Evolutionary conservation across 2,329 filamentous ascomycete genomes (phyloP), one percentile per base, ranked within the genome.

Genomic region (Penicillium polonicum): DNA sequence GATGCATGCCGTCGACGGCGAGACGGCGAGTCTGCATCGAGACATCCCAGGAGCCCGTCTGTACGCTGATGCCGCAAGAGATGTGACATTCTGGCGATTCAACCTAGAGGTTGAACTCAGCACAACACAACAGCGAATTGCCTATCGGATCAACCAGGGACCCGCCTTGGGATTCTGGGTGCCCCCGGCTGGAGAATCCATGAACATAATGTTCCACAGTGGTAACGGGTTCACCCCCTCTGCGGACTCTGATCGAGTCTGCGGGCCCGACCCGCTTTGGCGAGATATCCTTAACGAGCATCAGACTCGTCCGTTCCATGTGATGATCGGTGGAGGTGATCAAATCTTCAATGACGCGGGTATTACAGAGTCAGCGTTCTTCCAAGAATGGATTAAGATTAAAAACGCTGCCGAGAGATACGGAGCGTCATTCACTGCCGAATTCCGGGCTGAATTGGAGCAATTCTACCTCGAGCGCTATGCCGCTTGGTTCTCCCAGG

Each of bases 161-260:
- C 92, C 93, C 6, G 86, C 91, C 2, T 87, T 90, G 52, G 91
- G 89, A 1, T 99, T 99, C 73, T 99, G 94, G 93, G 91, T 99
- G 0, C 94, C 95, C 5, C 89, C 88, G 33, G 84, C 82, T 49
- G 88, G 86, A 17, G 83, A 96, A 72, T 85, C 89, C 2, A 99
- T 99, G 94, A 97, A 97, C 77, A 90, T 97, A 72, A 96, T 97
- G 92, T 99, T 97, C 78, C 85, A 97, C 78, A 96, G 90, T 72
- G 96, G 94, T 79, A 99, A 99, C 72, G 94, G 95, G 2, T 99
- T 99, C 79, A 93, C 91, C 66, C 74, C 88, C 51, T 88, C 85
- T 56, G 89, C 90, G 25, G 87, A 96, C 61, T 79, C 91, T 0
- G 83, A 95, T 70, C 82, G 87, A 45, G 88, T 97, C 72, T 94